phyloP scores from a whole-genome alignment of 257 asterid species.

The Nicotiana benthamiana region DNA sequence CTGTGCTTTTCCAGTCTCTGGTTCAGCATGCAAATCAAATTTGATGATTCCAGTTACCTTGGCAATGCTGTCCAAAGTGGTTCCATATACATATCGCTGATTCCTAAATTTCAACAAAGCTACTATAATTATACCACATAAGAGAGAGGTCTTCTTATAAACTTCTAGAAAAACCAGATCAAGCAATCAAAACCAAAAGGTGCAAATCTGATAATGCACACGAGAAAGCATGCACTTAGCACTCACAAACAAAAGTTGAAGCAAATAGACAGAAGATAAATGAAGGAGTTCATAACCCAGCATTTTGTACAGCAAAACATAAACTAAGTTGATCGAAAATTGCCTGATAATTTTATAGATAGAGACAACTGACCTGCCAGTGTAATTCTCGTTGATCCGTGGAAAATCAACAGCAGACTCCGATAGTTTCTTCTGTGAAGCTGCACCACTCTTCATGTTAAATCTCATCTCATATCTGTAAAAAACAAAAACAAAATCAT shows the following conservation, averaged over 20 bases:
- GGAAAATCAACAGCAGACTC: conserved; percentile 90
- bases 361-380: conserved; percentile 56
- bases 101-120: conserved; percentile 44
- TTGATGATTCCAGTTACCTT: conserved; percentile 83
- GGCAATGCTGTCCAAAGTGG: conserved; percentile 69
- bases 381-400: conserved; percentile 84
- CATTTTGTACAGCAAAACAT: background rate
- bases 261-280: background rate
- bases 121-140: background rate
- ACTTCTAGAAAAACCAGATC: background rate
- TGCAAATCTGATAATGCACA: background rate
- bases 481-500: conserved; percentile 9
- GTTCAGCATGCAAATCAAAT: conserved; percentile 85
- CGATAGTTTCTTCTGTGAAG: conserved; percentile 78
- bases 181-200: background rate
- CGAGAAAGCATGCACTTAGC: background rate
- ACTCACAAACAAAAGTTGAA: background rate
- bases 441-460: conserved; percentile 77
- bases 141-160: background rate
- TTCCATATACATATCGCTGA: conserved; percentile 81
- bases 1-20: conserved; percentile 66
- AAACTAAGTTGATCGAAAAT: background rate
- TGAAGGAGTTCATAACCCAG: conserved; percentile 2
- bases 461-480: conserved; percentile 94
- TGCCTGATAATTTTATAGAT: background rate